phyloP scores from a whole-genome alignment of 495 filamentous ascomycete species.

The Lepidopterella palustris region DNA sequence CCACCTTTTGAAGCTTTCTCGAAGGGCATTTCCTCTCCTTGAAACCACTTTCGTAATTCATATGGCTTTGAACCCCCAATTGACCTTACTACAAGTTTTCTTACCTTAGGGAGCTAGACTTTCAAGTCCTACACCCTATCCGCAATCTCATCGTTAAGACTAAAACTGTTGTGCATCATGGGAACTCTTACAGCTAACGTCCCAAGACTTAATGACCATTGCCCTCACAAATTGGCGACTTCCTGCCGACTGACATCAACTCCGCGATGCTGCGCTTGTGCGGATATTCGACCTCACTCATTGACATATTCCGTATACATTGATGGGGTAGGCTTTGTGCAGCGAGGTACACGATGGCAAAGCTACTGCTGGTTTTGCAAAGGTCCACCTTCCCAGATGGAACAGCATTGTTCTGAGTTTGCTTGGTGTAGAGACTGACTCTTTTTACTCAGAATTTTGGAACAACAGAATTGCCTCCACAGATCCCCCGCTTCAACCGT shows the following conservation, averaged over 20 bases:
- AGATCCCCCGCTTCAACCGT: conserved; percentile 27
- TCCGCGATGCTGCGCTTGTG: conserved; percentile 41
- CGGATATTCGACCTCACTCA: conserved; percentile 37
- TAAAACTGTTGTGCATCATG: conserved; percentile 32
- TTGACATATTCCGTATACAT: conserved; percentile 38
- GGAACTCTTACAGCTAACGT: conserved; percentile 38
- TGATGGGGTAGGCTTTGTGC: conserved; percentile 42
- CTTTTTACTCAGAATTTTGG: conserved; percentile 39
- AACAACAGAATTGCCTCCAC: conserved; percentile 33
- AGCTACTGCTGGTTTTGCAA: conserved; percentile 45
- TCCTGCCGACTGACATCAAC: conserved; percentile 41
- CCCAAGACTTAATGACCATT: conserved; percentile 35
- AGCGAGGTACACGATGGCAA: conserved; percentile 40
- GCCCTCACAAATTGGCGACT: conserved; percentile 42
- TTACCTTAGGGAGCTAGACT: too few species aligned
- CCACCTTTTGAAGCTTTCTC: too few species aligned
- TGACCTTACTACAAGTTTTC: too few species aligned
- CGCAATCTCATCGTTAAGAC: too few species aligned
- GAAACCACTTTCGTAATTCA: too few species aligned
- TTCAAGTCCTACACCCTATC: too few species aligned
- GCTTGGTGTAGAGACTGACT: conserved; percentile 7
- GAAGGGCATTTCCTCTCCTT: too few species aligned
- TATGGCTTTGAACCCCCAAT: too few species aligned
- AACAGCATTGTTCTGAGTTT: background rate
- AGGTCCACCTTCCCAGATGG: conserved; percentile 17